Evolutionary conservation across 2,329 filamentous ascomycete species (phyloP), one percentile per base, ranked within the genome.

Genomic region (Neoarthrinium moseri): DNA sequence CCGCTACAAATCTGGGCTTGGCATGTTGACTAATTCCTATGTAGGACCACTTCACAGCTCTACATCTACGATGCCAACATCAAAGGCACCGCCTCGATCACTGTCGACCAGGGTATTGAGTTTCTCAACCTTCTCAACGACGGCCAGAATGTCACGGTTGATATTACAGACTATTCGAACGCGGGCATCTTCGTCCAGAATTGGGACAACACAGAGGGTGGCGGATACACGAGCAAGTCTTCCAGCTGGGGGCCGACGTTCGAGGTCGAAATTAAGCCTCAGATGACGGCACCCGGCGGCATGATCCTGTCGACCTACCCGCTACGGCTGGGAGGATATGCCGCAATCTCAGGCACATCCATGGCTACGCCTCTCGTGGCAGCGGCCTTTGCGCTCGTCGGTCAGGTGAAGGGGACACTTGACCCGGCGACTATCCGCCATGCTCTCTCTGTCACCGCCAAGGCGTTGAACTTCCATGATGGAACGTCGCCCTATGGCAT

Each of bases 291-390:
- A 0, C 73, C 74, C 2, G 74, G 76, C 40, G 73, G 73, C 23
- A 60, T 66, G 22, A 79, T 81, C 49, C 62, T 79, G 37, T 76
- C 74, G 7, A 80, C 76, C 1, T 80, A 72, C 32, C 60, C 65
- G 24, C 77, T 80, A 49, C 61, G 77, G 40, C 48, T 62, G 39
- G 62, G 66, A 13, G 49, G 56, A 6, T 80, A 79, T 50, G 70
- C 66, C 36, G 68, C 78, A 15, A 60, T 75, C 13, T 71, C 69
- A 22, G 77, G 77, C n/a, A 81, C 77, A 1, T 77, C 73, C 3
- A 80, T 80, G 75, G 70, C 75, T 6, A 69, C 68, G 46, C 75
- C 75, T 4, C 61, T 74, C 21, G 66, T 67, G 5, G 73, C 74
- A 17, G 69, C 64, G 34, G 60, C 65, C 38, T 58, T 58, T 24